A percentile compares a stretch with the other conserved stretches of the same genome.
Conservation (phyloP, 2,329 filamentous ascomycete genomes). For the Talaromyces sp. region DNA sequence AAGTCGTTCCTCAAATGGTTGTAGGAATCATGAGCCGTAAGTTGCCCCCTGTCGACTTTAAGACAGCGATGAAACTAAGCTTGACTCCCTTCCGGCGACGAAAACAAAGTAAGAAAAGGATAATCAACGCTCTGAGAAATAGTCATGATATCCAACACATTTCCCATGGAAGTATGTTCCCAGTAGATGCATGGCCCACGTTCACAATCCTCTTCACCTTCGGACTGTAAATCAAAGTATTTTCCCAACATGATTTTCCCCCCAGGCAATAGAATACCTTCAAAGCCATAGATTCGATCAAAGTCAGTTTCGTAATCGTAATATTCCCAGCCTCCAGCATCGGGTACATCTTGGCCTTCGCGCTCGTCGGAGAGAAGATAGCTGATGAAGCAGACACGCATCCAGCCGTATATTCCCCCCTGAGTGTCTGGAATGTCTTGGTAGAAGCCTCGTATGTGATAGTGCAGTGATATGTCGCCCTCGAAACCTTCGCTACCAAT, state of each 20-base stretch:
- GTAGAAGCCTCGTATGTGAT: slow-evolving; percentile 31
- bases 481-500: slow-evolving; percentile 21
- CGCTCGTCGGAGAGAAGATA: slow-evolving; percentile 18
- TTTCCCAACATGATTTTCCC: slow-evolving; percentile 45
- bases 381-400: slow-evolving; percentile 34
- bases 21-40: not conserved
- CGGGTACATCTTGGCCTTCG: not conserved
- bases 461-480: slow-evolving; percentile 8
- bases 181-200: slow-evolving; percentile 32
- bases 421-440: slow-evolving; percentile 26
- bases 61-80: not conserved
- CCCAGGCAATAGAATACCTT: slow-evolving; percentile 45
- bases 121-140: not conserved
- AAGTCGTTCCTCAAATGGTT: too few relatives aligned
- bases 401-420: slow-evolving; percentile 32
- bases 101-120: not conserved
- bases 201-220: slow-evolving; percentile 14
- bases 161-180: slow-evolving; percentile 19
- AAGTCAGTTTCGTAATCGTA: slow-evolving; percentile 21
- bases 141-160: slow-evolving; percentile 6
- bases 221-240: slow-evolving; percentile 37
- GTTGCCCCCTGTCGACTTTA: not conserved
- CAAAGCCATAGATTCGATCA: slow-evolving; percentile 41
- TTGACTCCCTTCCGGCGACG: not conserved
- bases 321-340: slow-evolving; percentile 14